Evolutionary conservation across 2,329 filamentous ascomycete genomes (phyloP).

Genomic region (Venturia oleaginea): DNA sequence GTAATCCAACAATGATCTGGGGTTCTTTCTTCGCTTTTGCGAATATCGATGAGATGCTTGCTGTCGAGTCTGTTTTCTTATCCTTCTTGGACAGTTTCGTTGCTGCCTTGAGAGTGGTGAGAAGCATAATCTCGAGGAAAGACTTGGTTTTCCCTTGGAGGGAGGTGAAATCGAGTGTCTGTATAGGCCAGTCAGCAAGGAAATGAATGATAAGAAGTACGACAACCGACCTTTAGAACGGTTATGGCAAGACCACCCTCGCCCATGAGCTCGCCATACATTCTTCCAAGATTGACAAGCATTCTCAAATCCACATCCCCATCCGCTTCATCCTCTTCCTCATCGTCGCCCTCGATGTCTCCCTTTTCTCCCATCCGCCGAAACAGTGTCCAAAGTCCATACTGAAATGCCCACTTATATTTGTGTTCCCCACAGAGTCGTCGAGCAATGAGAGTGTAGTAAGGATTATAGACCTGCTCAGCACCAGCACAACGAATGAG

Average conservation of each 20-base stretch:
- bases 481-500: constrained; percentile 78
- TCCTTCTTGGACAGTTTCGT: constrained; percentile 14
- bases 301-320: constrained; percentile 44
- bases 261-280: constrained; percentile 55
- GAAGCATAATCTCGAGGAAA: constrained; percentile 73
- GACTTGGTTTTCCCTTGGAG: constrained; percentile 65
- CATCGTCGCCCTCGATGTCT: constrained; percentile 48
- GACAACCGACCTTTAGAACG: constrained; percentile 39
- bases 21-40: constrained; percentile 53
- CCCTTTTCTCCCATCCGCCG: constrained; percentile 73
- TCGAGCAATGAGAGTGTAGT: constrained; percentile 78
- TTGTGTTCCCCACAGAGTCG: constrained; percentile 67
- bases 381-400: constrained; percentile 78
- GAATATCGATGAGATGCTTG: constrained; percentile 56
- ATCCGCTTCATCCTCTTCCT: constrained; percentile 44
- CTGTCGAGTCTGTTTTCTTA: neutral
- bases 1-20: constrained; percentile 62
- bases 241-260: constrained; percentile 51
- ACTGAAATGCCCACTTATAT: constrained; percentile 77
- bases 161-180: constrained; percentile 69
- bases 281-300: constrained; percentile 58
- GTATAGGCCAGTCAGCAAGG: neutral
- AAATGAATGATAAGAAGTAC: neutral
- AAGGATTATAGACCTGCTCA: constrained; percentile 81
- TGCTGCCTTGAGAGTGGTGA: constrained; percentile 53